Evolutionary conservation across 1,284 basidiomycete genomes (phyloP).

Genomic region (Fomitopsis palustris): DNA sequence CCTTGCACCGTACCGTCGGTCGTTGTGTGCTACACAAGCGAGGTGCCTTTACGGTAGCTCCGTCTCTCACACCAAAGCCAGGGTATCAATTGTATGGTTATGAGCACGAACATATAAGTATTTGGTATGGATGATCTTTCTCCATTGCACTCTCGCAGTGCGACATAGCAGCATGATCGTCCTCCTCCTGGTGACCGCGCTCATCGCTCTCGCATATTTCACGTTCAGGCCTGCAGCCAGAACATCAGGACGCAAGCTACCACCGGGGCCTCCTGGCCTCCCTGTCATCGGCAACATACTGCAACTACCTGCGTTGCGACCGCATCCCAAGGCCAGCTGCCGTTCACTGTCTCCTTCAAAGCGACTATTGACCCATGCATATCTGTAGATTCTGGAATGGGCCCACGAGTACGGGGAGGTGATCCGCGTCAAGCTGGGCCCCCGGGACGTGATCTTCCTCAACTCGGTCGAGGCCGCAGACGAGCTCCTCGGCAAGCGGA

Average conservation of each 20-base stretch:
- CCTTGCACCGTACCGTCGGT: background rate
- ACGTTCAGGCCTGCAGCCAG: background rate
- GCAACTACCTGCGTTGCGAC: constrained; percentile 1
- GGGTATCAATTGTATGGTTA: background rate
- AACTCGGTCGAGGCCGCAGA: constrained; percentile 30
- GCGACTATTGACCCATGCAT: too few species aligned
- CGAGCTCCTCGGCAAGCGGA: constrained; percentile 30
- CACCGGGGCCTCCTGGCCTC: constrained; percentile 3
- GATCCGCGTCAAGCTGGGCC: constrained; percentile 24
- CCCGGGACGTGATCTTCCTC: constrained; percentile 29
- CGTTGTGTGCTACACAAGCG: too few species aligned
- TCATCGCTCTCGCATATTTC: background rate
- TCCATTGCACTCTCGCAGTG: background rate
- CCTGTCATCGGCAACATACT: constrained; percentile 7
- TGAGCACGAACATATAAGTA: background rate
- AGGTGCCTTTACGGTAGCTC: too few species aligned
- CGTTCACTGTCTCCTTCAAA: too few species aligned
- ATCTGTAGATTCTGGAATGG: constrained; percentile 27
- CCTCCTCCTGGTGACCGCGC: background rate
- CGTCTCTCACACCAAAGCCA: background rate
- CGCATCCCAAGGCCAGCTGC: constrained; percentile 4
- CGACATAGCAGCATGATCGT: background rate
- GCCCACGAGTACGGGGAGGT: constrained; percentile 27
- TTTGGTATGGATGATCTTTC: background rate
- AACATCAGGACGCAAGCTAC: background rate